Percentiles rank a stretch among this genome's conserved stretches.
Conservation (phyloP, 2,329 filamentous ascomycete genomes). For the Aspergillus sp. region DNA sequence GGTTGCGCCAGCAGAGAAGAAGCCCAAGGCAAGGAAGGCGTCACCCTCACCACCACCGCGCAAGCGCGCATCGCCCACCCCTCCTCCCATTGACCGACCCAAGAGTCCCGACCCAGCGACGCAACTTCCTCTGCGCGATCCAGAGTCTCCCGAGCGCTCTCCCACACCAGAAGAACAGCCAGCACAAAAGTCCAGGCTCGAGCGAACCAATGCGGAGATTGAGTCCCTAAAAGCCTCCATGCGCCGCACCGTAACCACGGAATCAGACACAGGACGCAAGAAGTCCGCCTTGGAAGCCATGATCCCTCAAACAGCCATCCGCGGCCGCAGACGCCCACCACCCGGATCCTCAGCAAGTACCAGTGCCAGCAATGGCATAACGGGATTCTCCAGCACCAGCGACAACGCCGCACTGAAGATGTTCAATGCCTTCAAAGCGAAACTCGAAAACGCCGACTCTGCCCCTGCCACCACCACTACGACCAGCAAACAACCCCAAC, state of each 20-base stretch:
- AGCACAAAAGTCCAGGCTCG: constrained; percentile 39
- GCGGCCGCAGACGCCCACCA: constrained; percentile 48
- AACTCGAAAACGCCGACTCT: constrained; percentile 58
- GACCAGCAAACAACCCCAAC: constrained; percentile 10
- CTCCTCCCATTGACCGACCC: constrained; percentile 32
- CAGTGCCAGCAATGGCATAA: constrained; percentile 55
- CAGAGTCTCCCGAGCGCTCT: constrained; percentile 41
- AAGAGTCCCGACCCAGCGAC: constrained; percentile 45
- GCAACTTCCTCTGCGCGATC: constrained; percentile 49
- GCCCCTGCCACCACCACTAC: constrained; percentile 27
- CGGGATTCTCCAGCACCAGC: constrained; percentile 51
- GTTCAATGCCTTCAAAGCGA: constrained; percentile 77
- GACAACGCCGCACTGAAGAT: constrained; percentile 69
- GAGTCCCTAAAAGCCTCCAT: constrained; percentile 50
- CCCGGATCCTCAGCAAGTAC: constrained; percentile 32
- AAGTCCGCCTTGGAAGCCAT: constrained; percentile 52
- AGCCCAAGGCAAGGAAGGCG: constrained; percentile 9
- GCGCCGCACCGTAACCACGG: constrained; percentile 43
- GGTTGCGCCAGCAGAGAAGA: constrained; percentile 14
- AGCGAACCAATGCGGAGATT: constrained; percentile 49
- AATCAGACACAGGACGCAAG: constrained; percentile 39
- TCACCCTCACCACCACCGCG: constrained; percentile 19
- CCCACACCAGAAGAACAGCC: constrained; percentile 29
- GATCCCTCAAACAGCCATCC: constrained; percentile 51
- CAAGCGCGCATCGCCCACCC: constrained; percentile 37